A percentile compares a stretch with the other conserved stretches of the same genome.
Conservation (phyloP, 306 rosid genomes). For the Ceratonia siliqua region DNA sequence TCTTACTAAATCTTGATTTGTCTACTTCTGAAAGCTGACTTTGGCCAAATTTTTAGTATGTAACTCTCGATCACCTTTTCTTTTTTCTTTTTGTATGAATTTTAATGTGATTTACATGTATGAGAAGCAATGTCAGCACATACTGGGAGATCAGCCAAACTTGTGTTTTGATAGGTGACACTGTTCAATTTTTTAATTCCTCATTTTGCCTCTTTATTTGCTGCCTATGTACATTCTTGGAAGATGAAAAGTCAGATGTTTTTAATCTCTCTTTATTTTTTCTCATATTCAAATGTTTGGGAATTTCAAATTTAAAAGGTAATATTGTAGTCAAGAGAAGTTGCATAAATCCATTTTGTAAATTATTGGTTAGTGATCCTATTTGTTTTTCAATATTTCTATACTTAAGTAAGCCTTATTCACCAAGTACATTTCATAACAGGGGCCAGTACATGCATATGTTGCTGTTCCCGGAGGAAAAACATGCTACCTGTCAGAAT, state of each 20-base stretch:
- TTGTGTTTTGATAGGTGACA: slow-evolving; percentile 16
- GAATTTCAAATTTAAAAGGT: neutral
- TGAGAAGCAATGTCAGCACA: neutral
- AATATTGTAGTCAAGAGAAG: neutral
- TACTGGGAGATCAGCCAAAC: neutral
- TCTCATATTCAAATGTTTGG: neutral
- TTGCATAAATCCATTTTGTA: neutral
- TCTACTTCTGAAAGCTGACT: slow-evolving; percentile 11
- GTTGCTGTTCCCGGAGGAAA: slow-evolving; percentile 84
- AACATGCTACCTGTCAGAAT: slow-evolving; percentile 85
- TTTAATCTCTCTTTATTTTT: neutral
- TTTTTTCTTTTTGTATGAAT: neutral
- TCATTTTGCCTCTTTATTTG: slow-evolving; percentile 3
- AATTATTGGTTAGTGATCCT: neutral
- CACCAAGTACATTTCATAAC: slow-evolving; percentile 14
- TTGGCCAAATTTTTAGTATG: neutral
- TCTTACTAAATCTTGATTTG: neutral
- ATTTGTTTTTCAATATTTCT: neutral
- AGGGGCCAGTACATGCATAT: slow-evolving; percentile 90
- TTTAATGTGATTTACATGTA: neutral
- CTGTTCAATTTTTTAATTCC: neutral
- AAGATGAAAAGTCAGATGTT: slow-evolving; percentile 2
- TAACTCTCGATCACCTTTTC: neutral
- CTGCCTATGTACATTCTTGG: neutral
- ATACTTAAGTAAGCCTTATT: neutral